Conservation (phyloP, 106 monocot genomes). For the Dioscorea alata region DNA sequence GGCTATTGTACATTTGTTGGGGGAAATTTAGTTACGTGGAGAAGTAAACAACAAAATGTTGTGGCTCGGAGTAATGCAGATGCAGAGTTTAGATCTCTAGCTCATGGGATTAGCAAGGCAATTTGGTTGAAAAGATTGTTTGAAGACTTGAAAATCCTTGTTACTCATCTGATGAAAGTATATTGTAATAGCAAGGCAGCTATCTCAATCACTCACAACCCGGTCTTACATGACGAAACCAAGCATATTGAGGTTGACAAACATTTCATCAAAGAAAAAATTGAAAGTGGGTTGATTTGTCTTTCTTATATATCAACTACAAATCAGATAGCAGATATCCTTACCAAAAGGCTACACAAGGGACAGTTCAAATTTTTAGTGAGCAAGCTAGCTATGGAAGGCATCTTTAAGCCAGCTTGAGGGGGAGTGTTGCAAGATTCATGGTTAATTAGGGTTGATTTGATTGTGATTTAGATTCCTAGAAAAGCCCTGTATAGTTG, state of each 20-base stretch:
- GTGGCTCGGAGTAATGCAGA: background rate
- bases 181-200: slow-evolving; percentile 3
- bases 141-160: background rate
- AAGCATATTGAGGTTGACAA: slow-evolving; percentile 2
- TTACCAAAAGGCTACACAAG: too few relatives aligned
- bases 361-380: too few relatives aligned
- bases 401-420: too few relatives aligned
- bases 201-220: background rate
- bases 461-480: too few relatives aligned
- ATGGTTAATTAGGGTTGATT: too few relatives aligned
- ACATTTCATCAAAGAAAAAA: background rate
- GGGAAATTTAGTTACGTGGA: slow-evolving; percentile 3
- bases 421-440: too few relatives aligned
- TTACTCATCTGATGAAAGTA: background rate
- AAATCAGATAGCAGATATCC: too few relatives aligned
- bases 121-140: background rate
- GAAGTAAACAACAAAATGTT: slow-evolving; percentile 2
- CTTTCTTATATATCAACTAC: too few relatives aligned
- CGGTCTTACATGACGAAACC: background rate
- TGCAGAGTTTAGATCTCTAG: background rate
- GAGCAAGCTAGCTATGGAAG: too few relatives aligned
- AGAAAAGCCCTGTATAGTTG: too few relatives aligned
- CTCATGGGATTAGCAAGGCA: background rate
- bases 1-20: background rate
- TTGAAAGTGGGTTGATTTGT: too few relatives aligned